These are phyloP conservation scores for Candida taoyuanica DNA, from an alignment of 805 yeast species.

Conservation along the genomic window DNA sequence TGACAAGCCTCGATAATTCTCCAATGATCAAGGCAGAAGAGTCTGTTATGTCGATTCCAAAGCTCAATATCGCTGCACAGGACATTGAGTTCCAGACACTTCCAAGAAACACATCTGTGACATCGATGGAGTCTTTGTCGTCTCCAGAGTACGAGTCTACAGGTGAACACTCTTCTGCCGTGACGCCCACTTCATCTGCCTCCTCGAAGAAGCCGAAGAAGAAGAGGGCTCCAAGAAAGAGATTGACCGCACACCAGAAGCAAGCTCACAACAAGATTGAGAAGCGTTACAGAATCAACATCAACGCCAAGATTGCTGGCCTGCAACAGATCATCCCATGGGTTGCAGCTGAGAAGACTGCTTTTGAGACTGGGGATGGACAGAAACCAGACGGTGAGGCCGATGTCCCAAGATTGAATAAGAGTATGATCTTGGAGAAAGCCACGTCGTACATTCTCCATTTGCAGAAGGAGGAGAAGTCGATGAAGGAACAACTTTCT, in stretches of 20 bases:
- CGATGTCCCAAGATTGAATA: constrained; percentile 46
- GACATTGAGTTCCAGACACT: neutral
- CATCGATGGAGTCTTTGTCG: constrained; percentile 13
- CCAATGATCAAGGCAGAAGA: constrained; percentile 29
- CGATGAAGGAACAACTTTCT: constrained; percentile 30
- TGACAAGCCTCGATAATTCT: constrained; percentile 27
- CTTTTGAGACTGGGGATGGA: constrained; percentile 44
- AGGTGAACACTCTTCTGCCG: constrained; percentile 2
- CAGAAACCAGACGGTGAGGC: constrained; percentile 11
- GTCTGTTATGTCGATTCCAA: neutral
- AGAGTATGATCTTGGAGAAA: constrained; percentile 62
- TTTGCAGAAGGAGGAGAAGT: constrained; percentile 46
- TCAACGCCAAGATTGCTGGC: constrained; percentile 66
- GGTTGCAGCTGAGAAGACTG: constrained; percentile 58
- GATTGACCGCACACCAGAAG: constrained; percentile 55
- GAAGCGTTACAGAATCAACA: constrained; percentile 64
- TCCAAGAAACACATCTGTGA: constrained; percentile 11
- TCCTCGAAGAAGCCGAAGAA: constrained; percentile 33
- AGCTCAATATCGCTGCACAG: constrained; percentile 9
- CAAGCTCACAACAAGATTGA: constrained; percentile 73
- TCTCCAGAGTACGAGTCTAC: constrained; percentile 5
- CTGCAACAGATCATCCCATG: constrained; percentile 64
- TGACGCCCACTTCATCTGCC: constrained; percentile 6
- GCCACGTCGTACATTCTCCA: constrained; percentile 58
- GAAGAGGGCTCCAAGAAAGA: constrained; percentile 50